Evolutionary conservation across 2,329 filamentous ascomycete genomes (phyloP), one percentile per base, ranked within the genome.

Genomic region (Diaporthe amygdali): DNA sequence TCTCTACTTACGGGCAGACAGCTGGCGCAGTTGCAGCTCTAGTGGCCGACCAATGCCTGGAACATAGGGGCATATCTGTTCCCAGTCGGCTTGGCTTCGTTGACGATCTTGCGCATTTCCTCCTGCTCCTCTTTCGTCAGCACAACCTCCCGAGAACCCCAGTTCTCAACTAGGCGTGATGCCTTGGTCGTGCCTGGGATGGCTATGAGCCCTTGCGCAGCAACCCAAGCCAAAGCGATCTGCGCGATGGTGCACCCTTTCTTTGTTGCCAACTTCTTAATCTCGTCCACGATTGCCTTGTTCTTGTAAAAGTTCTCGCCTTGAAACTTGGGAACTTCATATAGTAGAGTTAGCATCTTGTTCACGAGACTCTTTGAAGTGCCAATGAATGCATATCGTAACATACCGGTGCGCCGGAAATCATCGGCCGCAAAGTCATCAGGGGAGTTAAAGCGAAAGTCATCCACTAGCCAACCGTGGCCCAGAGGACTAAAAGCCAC

Each of bases 281-380:
- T 80, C 70, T 83, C 81, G 2, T 82, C 80, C 0, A 84, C 80
- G 15, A 84, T 84, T 0, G 76, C 78, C 44, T 76, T 77, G 71
- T 85, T 85, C 68, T 83, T 82, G 76, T 81, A 84, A 68, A 85
- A 84, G 71, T 84, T 84, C 3, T 85, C 82, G 14, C 82, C 82
- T 68, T 85, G 82, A 74, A 80, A 80, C 61, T 80, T 80, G 51
- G 79, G 79, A 8, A 72, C 76, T 78, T 22, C 1, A 12, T 14
- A 79, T 77, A 64, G 79, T 79, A 12, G n/a, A n/a, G n/a, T n/a
- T n/a, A n/a, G n/a, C n/a, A n/a, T n/a, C n/a, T n/a, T n/a, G n/a
- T n/a, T n/a, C n/a, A n/a, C n/a, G n/a, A n/a, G n/a, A n/a, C n/a
- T n/a, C n/a, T n/a, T n/a, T n/a, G 22, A 30, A 5, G 20, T 15